Conservation (phyloP, 345 rosid species). For the Syzygium oleosum region DNA sequence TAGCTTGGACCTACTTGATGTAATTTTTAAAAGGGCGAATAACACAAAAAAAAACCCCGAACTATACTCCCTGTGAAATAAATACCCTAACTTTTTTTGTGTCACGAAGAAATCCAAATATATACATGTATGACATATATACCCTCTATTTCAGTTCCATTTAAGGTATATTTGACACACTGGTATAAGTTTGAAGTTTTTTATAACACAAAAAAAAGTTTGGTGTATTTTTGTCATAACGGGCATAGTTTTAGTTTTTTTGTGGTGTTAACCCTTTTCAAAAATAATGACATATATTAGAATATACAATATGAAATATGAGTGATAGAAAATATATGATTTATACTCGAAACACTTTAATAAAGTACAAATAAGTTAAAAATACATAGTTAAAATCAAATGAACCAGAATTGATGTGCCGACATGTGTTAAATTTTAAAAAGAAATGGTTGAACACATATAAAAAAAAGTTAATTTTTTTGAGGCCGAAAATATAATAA, state of each 20-base stretch:
- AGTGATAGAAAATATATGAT: not conserved
- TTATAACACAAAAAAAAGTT: too few relatives aligned
- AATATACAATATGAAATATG: not conserved
- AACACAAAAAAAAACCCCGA: too few relatives aligned
- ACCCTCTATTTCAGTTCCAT: too few relatives aligned
- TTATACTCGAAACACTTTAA: not conserved
- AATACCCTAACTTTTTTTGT: too few relatives aligned
- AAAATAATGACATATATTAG: not conserved
- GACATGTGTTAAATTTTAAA: accelerated
- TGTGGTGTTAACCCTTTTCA: too few relatives aligned
- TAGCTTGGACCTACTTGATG: not conserved
- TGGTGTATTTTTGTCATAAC: too few relatives aligned
- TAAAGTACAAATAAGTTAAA: not conserved
- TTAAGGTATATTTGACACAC: too few relatives aligned
- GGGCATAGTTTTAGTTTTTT: too few relatives aligned
- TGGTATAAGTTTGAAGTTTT: too few relatives aligned
- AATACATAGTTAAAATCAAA: not conserved
- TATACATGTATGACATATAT: too few relatives aligned
- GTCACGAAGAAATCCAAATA: too few relatives aligned
- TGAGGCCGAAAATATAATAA: not conserved
- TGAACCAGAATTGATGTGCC: not conserved
- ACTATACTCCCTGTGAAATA: too few relatives aligned
- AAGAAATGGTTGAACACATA: not conserved
- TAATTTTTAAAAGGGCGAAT: not conserved
- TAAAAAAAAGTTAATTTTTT: not conserved